Evolutionary conservation across 148 eudicot genomes (phyloP), one percentile per base, ranked within the genome.

Genomic region (Nepenthes mirabilis): DNA sequence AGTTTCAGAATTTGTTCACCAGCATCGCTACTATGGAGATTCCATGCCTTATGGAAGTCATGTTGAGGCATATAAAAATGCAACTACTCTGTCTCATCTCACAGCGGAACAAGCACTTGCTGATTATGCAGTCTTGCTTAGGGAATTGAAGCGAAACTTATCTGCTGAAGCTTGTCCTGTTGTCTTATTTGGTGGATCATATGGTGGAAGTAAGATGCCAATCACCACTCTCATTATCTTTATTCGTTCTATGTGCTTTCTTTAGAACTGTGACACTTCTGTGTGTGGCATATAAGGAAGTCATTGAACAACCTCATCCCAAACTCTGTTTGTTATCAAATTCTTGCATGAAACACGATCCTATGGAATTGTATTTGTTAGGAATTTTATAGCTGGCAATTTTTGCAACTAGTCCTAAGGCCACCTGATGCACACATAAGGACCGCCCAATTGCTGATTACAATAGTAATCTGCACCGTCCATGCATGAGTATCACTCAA

Each of bases 21-120:
- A 91, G 97, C 97, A 91, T 78, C 83, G 97, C 9, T 91, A 91
- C 68, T 91, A 91, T 78, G 97, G 97, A 37, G 80, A 88, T 64
- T 91, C 97, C 5, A 88, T 88, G 95, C 95, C 97, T 2, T 83
- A 74, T 67, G 95, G 97, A 56, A 81, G 90, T 70, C 49, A 43
- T 54, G 81, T 78, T 3, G 82, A 79, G 51, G 95, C 97, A 9
- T 91, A 85, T 60, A 81, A 65, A 62, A 81, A 87, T 67, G 75
- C 83, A 36, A 76, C 75, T 43, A 83, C 95, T 40, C 65, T 91
- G 57, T 65, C 90, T 32, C 64, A 85, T 74, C 78, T 91, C 36
- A 91, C 97, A 58, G 77, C 97, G 2, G 93, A 81, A 67, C 95
- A 87, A 77, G 95, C 97, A 5, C 76, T 91, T 68, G 95, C 95